A percentile compares a stretch with the other conserved stretches of the same genome.
phyloP scores from a whole-genome alignment of 495 filamentous ascomycete genomes.

The Beverwykella pulmonaria region DNA sequence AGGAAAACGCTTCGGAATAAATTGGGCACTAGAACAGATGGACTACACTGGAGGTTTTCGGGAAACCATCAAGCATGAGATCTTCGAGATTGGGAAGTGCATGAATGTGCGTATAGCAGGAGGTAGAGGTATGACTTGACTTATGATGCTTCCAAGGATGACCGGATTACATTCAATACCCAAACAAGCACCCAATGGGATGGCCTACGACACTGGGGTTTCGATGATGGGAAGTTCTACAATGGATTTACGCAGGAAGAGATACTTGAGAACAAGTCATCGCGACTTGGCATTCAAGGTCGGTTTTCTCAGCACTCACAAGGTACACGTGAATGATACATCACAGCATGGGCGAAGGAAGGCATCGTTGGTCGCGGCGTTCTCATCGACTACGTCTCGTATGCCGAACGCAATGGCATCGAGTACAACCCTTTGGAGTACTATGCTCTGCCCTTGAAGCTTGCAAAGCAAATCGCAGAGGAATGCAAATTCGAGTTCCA shows the following conservation, averaged over 20 bases:
- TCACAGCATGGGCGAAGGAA: constrained; percentile 29
- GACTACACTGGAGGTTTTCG: constrained; percentile 31
- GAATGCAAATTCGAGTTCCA: constrained; percentile 32
- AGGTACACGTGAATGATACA: constrained; percentile 4
- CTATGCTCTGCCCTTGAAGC: constrained; percentile 18
- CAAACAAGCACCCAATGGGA: constrained; percentile 37
- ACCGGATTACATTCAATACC: constrained; percentile 31
- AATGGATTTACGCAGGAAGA: constrained; percentile 30
- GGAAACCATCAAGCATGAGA: constrained; percentile 29
- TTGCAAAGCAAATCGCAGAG: constrained; percentile 18
- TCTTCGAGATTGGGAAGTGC: constrained; percentile 25
- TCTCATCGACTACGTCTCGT: constrained; percentile 32
- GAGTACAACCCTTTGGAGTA: constrained; percentile 24
- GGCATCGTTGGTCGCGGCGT: constrained; percentile 36
- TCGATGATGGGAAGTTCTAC: constrained; percentile 34
- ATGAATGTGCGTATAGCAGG: constrained; percentile 17
- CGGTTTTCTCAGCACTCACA: neutral
- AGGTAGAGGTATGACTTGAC: neutral
- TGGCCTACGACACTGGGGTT: constrained; percentile 31
- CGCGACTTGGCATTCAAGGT: constrained; percentile 28
- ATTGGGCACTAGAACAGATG: constrained; percentile 32
- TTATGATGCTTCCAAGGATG: constrained; percentile 12
- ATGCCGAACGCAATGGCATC: constrained; percentile 25
- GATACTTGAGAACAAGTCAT: constrained; percentile 19
- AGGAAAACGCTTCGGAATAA: constrained; percentile 25